These are phyloP conservation scores for Zopfia rhizophila DNA, from an alignment of 2,329 filamentous ascomycete species.

Conservation along the genomic window DNA sequence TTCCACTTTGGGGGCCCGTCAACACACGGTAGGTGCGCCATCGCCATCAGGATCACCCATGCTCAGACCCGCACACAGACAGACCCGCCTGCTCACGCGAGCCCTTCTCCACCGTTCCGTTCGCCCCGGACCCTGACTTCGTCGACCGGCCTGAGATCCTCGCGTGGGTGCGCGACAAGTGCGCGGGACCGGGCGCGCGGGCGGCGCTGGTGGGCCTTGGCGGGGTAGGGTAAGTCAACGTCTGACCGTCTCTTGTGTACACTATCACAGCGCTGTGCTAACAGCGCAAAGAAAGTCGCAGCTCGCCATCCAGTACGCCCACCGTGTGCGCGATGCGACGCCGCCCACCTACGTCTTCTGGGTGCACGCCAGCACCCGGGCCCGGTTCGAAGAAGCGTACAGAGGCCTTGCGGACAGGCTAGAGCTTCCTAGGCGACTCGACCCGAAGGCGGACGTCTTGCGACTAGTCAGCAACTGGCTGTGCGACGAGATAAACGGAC, in stretches of 20 bases:
- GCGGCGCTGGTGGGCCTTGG: slow-evolving; percentile 37
- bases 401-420: slow-evolving; percentile 3
- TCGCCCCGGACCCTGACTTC: slow-evolving; percentile 34
- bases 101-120: no score
- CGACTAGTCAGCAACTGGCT: slow-evolving; percentile 27
- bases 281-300: slow-evolving; percentile 5
- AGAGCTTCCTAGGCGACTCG: slow-evolving; percentile 3
- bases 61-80: neutral
- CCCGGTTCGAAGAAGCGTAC: slow-evolving; percentile 13
- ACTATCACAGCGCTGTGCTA: no score
- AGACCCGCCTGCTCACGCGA: no score
- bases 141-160: slow-evolving; percentile 27
- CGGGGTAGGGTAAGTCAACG: slow-evolving; percentile 5
- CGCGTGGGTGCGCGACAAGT: slow-evolving; percentile 16
- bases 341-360: slow-evolving; percentile 7
- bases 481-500: slow-evolving; percentile 17
- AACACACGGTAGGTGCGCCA: slow-evolving; percentile 4
- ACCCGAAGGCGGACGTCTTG: slow-evolving; percentile 14
- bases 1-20: slow-evolving; percentile 13
- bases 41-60: neutral
- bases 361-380: slow-evolving; percentile 5
- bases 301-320: slow-evolving; percentile 3
- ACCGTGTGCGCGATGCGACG: neutral
- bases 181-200: slow-evolving; percentile 19
- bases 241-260: neutral